phyloP scores from a whole-genome alignment of 805 yeast genomes.

The Nakazawaea wickerhamii region DNA sequence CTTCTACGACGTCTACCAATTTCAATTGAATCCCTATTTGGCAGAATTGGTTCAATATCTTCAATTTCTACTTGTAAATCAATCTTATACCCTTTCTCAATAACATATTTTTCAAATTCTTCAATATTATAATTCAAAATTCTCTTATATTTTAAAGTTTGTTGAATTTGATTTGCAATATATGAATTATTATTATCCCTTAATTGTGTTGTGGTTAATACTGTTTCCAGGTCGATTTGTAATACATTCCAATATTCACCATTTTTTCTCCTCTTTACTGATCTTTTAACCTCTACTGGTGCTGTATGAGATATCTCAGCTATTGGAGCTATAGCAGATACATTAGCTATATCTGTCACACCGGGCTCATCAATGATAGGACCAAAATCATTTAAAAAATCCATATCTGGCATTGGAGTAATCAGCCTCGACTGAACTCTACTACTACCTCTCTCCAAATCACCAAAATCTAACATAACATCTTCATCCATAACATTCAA shows the following conservation, averaged over 20 bases:
- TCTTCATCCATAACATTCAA: background rate
- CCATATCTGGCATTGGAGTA: background rate
- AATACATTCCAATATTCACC: background rate
- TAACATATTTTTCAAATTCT: background rate
- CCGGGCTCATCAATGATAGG: conserved; percentile 8
- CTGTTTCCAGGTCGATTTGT: background rate
- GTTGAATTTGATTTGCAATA: background rate
- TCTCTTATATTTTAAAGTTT: too few species aligned
- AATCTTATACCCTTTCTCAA: background rate
- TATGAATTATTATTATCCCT: background rate
- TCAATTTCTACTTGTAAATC: too few species aligned
- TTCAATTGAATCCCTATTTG: conserved; percentile 1
- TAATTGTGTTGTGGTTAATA: background rate
- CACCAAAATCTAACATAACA: conserved; percentile 2
- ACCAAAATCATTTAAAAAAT: background rate
- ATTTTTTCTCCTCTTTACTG: background rate
- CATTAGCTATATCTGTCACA: too few species aligned
- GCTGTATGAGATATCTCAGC: too few species aligned
- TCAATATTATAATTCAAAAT: background rate
- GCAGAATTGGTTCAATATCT: too few species aligned
- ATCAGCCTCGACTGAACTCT: background rate
- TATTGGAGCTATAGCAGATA: too few species aligned
- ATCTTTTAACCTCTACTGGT: too few species aligned
- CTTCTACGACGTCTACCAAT: conserved; percentile 15
- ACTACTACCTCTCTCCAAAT: conserved; percentile 2